Base-by-base conservation (phyloP, 495 filamentous ascomycete genomes). In the Podospora conica region DNA sequence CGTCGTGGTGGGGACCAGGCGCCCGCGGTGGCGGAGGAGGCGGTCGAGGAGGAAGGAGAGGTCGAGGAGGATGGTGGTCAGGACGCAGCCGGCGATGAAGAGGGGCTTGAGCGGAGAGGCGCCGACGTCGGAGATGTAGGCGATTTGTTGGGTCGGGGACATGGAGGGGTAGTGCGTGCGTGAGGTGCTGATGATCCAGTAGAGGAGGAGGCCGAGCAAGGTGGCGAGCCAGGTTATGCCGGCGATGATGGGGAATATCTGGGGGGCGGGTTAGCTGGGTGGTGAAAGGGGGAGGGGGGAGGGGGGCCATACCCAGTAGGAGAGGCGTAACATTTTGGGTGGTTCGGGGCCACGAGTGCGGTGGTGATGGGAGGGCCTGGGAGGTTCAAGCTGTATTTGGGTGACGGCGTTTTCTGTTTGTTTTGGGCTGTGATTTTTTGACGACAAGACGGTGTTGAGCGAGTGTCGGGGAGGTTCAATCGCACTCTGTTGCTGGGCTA, bases 81-180 rank as follows among this genome's bases (percentile, higher is more conserved):
- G 80, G 11, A 83, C 79, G 77, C 87, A 88, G 63, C 92, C 92
- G 11, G 87, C 81, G 65, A 98, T 86, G 81, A 98, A 98, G 2
- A 98, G 81, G 0, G 95, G 95, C 67, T 97, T 92, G 3, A 97
- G 79, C 0, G 80, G 57, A 23, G 71, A 68, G 8, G 79, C 81
- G 66, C 92, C 95, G 27, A 97, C 82, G 76, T 97, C 92, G n/a
- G 87, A 90, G 69, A 92, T 91, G 74, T 90, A 96, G 74, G 94
- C 90, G 63, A 97, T 91, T 3, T 73, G 80, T 70, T 94, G 91
- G 58, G 70, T 72, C 0, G 65, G 21, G n/a, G 78, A 75, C 90
- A 93, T 91, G 53, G 86, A 90, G 10, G 75, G 2, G 70, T 95
- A 96, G 70, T 83, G 75, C 0, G 84, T 84, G 18, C 77, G 71